A percentile compares a stretch with the other conserved stretches of the same genome.
Evolutionary conservation across 305 asterid genomes (phyloP).

Genomic region (Andrographis paniculata): DNA sequence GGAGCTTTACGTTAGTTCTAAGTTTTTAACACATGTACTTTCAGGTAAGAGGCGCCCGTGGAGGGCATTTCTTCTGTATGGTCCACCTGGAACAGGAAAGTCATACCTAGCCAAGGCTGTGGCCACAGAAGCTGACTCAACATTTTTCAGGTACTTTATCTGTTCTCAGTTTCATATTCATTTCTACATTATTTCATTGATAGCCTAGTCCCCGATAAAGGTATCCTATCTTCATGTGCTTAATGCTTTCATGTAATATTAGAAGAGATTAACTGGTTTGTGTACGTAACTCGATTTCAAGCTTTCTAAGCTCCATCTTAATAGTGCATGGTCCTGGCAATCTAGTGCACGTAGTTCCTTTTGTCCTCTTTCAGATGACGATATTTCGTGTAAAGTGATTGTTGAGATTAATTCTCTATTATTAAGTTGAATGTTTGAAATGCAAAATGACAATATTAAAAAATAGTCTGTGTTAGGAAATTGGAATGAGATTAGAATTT

Average conservation of each 20-base stretch:
- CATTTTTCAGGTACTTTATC: conserved; percentile 74
- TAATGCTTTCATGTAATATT: too few relatives aligned
- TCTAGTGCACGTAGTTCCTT: too few relatives aligned
- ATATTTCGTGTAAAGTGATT: neutral
- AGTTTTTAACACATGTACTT: neutral
- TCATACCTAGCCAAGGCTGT: conserved; percentile 98
- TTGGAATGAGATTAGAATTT: neutral
- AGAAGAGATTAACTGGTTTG: too few relatives aligned
- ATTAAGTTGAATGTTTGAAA: conserved; percentile 1
- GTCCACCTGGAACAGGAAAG: conserved; percentile 99
- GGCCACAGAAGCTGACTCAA: conserved; percentile 98
- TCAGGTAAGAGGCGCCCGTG: conserved; percentile 97
- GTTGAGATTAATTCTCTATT: neutral
- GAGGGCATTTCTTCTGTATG: conserved; percentile 96
- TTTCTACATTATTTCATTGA: conserved; percentile 3
- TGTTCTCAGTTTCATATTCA: neutral
- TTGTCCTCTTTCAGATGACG: neutral
- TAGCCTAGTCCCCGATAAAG: neutral
- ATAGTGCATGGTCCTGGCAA: too few relatives aligned
- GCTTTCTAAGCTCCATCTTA: too few relatives aligned
- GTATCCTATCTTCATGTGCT: conserved; percentile 1
- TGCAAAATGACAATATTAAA: neutral
- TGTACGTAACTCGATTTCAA: too few relatives aligned
- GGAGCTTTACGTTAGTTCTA: too few relatives aligned
- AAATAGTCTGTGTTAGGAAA: conserved; percentile 7